Evolutionary conservation across 2,329 filamentous ascomycete genomes (phyloP).

Genomic region (Scopulariopsis brevicaulis): DNA sequence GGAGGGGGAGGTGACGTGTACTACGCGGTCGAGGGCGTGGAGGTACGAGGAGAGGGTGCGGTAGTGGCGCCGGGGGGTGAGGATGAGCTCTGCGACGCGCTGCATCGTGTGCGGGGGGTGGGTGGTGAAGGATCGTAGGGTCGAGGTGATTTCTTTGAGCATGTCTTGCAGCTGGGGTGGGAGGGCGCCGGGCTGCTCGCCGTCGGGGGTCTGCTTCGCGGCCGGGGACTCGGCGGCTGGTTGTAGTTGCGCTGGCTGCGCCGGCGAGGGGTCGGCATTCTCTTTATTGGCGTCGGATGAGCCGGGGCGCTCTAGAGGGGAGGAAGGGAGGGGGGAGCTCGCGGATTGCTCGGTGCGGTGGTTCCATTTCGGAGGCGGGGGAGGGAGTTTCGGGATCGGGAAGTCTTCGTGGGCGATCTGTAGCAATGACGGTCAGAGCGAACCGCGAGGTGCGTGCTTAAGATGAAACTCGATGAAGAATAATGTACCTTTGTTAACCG

Average conservation of each 20-base stretch:
- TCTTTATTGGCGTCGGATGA: constrained; percentile 58
- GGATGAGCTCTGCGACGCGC: constrained; percentile 75
- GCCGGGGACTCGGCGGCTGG: constrained; percentile 16
- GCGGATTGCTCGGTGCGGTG: constrained; percentile 27
- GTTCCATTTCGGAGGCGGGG: constrained; percentile 23
- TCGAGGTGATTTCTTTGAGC: constrained; percentile 46
- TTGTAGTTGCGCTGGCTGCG: constrained; percentile 19
- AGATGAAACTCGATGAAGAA: neutral
- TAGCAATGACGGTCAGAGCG: neutral
- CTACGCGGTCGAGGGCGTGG: constrained; percentile 79
- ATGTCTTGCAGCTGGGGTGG: constrained; percentile 54
- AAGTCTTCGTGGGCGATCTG: constrained; percentile 71
- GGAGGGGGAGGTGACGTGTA: constrained; percentile 76
- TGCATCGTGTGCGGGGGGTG: constrained; percentile 89
- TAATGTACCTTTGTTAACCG: constrained; percentile 1
- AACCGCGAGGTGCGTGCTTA: neutral
- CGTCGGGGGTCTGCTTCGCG: constrained; percentile 21
- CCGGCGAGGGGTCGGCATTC: constrained; percentile 37
- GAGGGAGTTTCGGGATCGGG: constrained; percentile 51
- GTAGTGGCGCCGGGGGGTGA: constrained; percentile 70
- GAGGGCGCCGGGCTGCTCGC: constrained; percentile 26
- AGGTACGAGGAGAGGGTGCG: constrained; percentile 73
- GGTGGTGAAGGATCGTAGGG: constrained; percentile 56
- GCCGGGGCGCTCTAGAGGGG: constrained; percentile 27
- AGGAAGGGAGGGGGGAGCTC: constrained; percentile 32